A percentile compares a stretch with the other conserved stretches of the same genome.
phyloP scores from a whole-genome alignment of 768 basidiomycete genomes.

The Lactifluus echinatus region DNA sequence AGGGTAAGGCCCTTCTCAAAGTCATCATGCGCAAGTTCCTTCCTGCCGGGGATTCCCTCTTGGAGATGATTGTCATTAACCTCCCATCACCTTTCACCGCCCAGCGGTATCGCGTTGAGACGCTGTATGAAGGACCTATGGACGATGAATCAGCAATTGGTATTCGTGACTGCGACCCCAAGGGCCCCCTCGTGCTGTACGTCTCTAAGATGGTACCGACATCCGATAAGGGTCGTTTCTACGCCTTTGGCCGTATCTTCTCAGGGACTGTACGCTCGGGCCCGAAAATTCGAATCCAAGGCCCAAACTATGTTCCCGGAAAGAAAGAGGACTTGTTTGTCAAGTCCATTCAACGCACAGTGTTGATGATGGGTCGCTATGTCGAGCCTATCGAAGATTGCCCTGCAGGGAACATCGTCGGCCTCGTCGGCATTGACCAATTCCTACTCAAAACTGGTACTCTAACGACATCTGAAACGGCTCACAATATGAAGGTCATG shows the following conservation, averaged over 20 bases:
- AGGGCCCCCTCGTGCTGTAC: slow-evolving; percentile 93
- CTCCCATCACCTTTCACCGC: slow-evolving; percentile 96
- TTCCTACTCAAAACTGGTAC: slow-evolving; percentile 99
- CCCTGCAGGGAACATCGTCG: slow-evolving; percentile 96
- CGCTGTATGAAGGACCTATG: slow-evolving; percentile 99
- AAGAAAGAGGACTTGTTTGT: slow-evolving; percentile 98
- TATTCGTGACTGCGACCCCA: slow-evolving; percentile 97
- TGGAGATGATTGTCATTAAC: slow-evolving; percentile 99
- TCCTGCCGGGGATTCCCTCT: slow-evolving; percentile 93
- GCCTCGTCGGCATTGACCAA: slow-evolving; percentile 99
- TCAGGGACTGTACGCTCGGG: slow-evolving; percentile 95
- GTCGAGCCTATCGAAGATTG: slow-evolving; percentile 99
- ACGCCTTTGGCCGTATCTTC: slow-evolving; percentile 99
- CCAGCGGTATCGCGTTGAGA: slow-evolving; percentile 98
- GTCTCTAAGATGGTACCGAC: slow-evolving; percentile 99
- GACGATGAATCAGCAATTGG: slow-evolving; percentile 98
- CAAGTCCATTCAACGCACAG: slow-evolving; percentile 97
- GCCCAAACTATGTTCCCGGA: slow-evolving; percentile 96
- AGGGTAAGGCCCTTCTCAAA: slow-evolving; percentile 95
- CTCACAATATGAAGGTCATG: slow-evolving; percentile 99
- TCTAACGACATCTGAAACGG: slow-evolving; percentile 94
- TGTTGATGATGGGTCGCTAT: slow-evolving; percentile 99
- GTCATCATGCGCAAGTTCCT: slow-evolving; percentile 99
- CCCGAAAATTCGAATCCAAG: slow-evolving; percentile 98
- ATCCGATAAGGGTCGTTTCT: slow-evolving; percentile 99